Conservation (phyloP, 2,329 filamentous ascomycete species). For the Zarea fungicola region DNA sequence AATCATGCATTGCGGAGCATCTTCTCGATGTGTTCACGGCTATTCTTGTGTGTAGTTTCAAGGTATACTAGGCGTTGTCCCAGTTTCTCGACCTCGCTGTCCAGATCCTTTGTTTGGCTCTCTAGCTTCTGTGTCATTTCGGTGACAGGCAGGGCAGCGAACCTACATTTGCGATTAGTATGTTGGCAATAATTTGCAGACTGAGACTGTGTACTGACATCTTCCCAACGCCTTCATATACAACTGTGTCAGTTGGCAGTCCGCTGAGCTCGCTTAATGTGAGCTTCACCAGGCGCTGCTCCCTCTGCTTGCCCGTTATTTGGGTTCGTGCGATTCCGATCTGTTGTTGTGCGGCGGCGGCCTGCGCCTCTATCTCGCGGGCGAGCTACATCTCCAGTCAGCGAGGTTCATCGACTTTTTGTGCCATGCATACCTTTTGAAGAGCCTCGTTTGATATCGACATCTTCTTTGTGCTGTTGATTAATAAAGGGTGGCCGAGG, state of each 20-base stretch:
- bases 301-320: slow-evolving; percentile 78
- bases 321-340: slow-evolving; percentile 81
- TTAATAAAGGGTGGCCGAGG: background rate
- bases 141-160: slow-evolving; percentile 69
- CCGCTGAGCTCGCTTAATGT: slow-evolving; percentile 78
- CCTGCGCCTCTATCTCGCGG: slow-evolving; percentile 90
- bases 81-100: slow-evolving; percentile 72
- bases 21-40: slow-evolving; percentile 82
- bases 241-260: slow-evolving; percentile 67
- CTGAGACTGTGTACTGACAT: slow-evolving; percentile 59
- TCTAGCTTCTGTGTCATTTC: slow-evolving; percentile 72
- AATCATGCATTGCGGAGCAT: slow-evolving; percentile 58
- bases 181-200: background rate
- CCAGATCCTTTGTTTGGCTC: slow-evolving; percentile 67
- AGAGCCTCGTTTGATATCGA: slow-evolving; percentile 90
- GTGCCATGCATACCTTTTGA: slow-evolving; percentile 63
- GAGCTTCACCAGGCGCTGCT: slow-evolving; percentile 81
- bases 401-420: slow-evolving; percentile 13
- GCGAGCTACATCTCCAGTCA: slow-evolving; percentile 57
- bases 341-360: slow-evolving; percentile 83
- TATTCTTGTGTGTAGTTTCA: slow-evolving; percentile 94
- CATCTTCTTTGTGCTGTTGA: slow-evolving; percentile 56
- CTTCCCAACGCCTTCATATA: slow-evolving; percentile 95
- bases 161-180: slow-evolving; percentile 53
- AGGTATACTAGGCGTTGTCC: slow-evolving; percentile 89